phyloP scores from a whole-genome alignment of 805 yeast species.

The Kazachstania bromeliacearum region DNA sequence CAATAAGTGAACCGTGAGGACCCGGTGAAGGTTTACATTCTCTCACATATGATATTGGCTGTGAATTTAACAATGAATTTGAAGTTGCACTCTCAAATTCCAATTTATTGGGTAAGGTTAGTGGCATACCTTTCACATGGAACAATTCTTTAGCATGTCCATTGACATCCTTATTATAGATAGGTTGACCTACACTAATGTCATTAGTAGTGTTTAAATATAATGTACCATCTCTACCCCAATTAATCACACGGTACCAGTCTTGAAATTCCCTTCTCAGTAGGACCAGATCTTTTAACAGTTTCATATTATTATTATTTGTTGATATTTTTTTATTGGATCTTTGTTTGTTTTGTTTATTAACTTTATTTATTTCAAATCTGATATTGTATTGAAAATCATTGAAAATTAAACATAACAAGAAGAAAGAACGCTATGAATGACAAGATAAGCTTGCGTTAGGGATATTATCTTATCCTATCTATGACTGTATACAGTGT shows the following conservation, averaged over 20 bases:
- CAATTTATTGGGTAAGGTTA: slow-evolving; percentile 19
- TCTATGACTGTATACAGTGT: too few species aligned
- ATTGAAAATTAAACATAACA: too few species aligned
- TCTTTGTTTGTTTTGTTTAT: not conserved
- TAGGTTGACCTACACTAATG: slow-evolving; percentile 22
- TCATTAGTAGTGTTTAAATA: slow-evolving; percentile 22
- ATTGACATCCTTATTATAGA: slow-evolving; percentile 13
- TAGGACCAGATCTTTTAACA: slow-evolving; percentile 21
- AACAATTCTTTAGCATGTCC: slow-evolving; percentile 18
- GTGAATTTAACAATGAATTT: slow-evolving; percentile 22
- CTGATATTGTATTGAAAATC: not conserved
- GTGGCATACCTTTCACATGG: slow-evolving; percentile 13
- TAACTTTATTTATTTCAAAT: not conserved
- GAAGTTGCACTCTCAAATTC: slow-evolving; percentile 17
- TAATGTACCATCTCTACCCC: slow-evolving; percentile 26
- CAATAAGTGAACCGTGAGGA: slow-evolving; percentile 12
- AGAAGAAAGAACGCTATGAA: too few species aligned
- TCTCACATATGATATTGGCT: slow-evolving; percentile 20
- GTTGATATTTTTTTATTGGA: not conserved
- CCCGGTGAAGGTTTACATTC: slow-evolving; percentile 16
- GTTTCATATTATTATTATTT: slow-evolving; percentile 15
- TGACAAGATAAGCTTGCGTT: too few species aligned
- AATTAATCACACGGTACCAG: slow-evolving; percentile 19
- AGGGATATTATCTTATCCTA: too few species aligned
- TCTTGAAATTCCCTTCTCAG: slow-evolving; percentile 22